Evolutionary conservation across 2,329 filamentous ascomycete genomes (phyloP), one percentile per base, ranked within the genome.

Genomic region (Phialemoniopsis sp.): DNA sequence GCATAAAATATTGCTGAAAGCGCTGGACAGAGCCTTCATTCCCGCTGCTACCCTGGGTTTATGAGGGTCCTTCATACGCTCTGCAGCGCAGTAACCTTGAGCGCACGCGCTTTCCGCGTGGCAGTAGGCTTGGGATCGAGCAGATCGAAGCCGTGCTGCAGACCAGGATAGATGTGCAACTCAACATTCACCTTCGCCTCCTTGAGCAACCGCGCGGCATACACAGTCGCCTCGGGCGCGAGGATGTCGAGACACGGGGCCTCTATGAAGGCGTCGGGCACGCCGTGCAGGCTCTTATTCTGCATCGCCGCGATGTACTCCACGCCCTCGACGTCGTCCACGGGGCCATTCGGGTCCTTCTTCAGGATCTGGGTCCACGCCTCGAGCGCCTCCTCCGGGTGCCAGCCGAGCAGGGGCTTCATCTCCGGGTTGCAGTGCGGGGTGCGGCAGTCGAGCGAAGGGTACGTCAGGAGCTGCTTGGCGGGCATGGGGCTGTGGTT

Each of bases 221-320:
- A 67, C 33, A 47, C 46, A 1, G 59, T 12, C 13, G 41, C 40
- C 45, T 67, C 64, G 7, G 55, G 55, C 10, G 50, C 32, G 42
- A 68, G 70, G 12, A 69, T 26, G 34, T 68, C 65, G 31, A 67
- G 42, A 4, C 47, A 45, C 9, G 63, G 63, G 4, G 62, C 52
- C 13, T 69, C 66, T 0, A 70, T 52, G 18, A 64, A 68, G 3
- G 58, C 58, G 3, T 42, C 43, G 2, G 65, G 66, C 21, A 69
- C 44, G 5, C 55, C 53, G 1, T 40, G 40, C 29, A 60, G 29
- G 15, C 50, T 38, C 18, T 38, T 15, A 3, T 40, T 49, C 14
- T 51, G 44, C 5, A 45, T 50, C 8, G 57, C 53, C 18, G 51
- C 46, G 5, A 48, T 48, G 28, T 55, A 54, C 15, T 34, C 29